Evolutionary conservation across 1,284 basidiomycete genomes (phyloP).

Genomic region (Polyporus tsugae): DNA sequence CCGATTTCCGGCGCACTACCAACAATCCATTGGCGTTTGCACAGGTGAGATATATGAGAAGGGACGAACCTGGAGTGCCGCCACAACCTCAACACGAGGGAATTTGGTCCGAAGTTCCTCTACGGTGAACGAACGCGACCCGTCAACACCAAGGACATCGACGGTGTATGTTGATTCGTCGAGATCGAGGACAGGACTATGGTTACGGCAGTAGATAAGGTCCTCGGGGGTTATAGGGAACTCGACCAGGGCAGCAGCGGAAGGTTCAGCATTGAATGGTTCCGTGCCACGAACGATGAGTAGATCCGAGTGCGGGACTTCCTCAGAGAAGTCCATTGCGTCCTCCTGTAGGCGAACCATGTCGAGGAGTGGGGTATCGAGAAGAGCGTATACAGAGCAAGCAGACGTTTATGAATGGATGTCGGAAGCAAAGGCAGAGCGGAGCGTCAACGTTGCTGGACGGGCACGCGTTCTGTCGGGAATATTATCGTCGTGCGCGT

Average conservation of each 20-base stretch:
- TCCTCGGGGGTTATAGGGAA: slow-evolving; percentile 63
- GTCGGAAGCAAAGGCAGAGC: not conserved
- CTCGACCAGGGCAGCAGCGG: slow-evolving; percentile 57
- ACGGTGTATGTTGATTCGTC: slow-evolving; percentile 54
- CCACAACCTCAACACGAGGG: slow-evolving; percentile 55
- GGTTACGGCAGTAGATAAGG: slow-evolving; percentile 68
- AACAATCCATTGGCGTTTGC: not conserved
- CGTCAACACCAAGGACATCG: slow-evolving; percentile 48
- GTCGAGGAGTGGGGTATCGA: not conserved
- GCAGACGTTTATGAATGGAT: not conserved
- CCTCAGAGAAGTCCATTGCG: slow-evolving; percentile 53
- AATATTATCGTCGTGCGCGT: slow-evolving; percentile 18
- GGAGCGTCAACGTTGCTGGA: slow-evolving; percentile 5
- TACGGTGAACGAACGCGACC: slow-evolving; percentile 46
- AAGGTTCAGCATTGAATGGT: slow-evolving; percentile 69
- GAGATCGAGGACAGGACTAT: slow-evolving; percentile 63
- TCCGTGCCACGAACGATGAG: slow-evolving; percentile 54
- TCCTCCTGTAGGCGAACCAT: slow-evolving; percentile 1
- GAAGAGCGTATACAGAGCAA: not conserved
- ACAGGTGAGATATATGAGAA: not conserved
- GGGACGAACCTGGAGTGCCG: slow-evolving; percentile 62
- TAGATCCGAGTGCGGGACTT: slow-evolving; percentile 50
- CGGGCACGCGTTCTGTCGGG: slow-evolving; percentile 23
- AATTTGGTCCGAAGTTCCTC: slow-evolving; percentile 53
- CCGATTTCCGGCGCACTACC: slow-evolving; percentile 73